Evolutionary conservation across 2,329 filamentous ascomycete species (phyloP), one percentile per base, ranked within the genome.

Genomic region (Colletotrichum sp.): DNA sequence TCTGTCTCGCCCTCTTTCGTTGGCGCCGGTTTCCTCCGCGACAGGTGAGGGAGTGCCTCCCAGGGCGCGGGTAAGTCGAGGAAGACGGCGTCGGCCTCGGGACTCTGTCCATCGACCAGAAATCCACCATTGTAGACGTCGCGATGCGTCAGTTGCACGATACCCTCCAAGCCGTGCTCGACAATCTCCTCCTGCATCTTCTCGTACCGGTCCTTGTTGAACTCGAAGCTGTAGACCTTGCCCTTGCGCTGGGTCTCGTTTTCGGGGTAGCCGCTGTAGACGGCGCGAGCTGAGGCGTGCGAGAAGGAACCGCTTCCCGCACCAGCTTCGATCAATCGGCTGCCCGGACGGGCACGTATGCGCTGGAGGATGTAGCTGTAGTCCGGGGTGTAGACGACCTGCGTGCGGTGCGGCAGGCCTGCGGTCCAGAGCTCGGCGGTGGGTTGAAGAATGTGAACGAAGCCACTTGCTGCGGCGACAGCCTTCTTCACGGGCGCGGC

Each of bases 311-410:
- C 95, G 81, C 94, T 96, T 8, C 95, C 95, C 2, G 94, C 93
- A 36, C 95, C 95, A 5, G 95, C 95, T 83, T 97, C 95, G 71
- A 97, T 96, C 43, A 97, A 87, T 24, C 89, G 90, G 61, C 92
- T 90, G 7, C 95, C 95, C 0, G 95, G 95, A 24, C 94, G 87
- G 7, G 93, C 94, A 36, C 94, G 90, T 80, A 97, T 90, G 39
- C 94, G 90, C 80, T 96, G 94, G 13, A 97, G 87, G 65, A 97
- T 92, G 82, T 96, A 97, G 86, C 95, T 96, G 85, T 96, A 96
- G 83, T 97, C 95, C 18, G 95, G 94, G 0, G 94, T 96, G 83
- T 97, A 97, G 69, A 97, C 95, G 48, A 97, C 95, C 82, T 97
- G 95, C 0, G 95, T 97, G 76, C 95, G 89, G 82, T 97, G 95